Percentiles rank a stretch among this genome's conserved stretches.
Conservation (phyloP, 2,329 filamentous ascomycete genomes). For the Dactylellina sp. region DNA sequence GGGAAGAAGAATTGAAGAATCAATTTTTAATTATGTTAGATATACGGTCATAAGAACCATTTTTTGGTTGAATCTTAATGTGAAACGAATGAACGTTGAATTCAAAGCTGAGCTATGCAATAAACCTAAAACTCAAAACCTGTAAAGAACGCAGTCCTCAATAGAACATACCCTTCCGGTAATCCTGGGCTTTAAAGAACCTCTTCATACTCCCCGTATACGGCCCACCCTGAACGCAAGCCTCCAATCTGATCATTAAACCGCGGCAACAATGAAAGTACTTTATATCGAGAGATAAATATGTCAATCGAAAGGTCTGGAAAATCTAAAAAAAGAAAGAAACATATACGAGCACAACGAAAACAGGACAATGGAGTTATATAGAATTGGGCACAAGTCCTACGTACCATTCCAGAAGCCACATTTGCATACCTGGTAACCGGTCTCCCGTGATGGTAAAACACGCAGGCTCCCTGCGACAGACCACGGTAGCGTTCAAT, state of each 20-base stretch:
- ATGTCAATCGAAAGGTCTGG: no score
- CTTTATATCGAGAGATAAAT: neutral
- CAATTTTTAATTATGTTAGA: no score
- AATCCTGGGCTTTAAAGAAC: constrained; percentile 44
- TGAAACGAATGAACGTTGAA: neutral
- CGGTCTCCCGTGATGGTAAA: constrained; percentile 33
- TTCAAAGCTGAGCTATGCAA: no score
- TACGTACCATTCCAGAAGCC: constrained; percentile 33
- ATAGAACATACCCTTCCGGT: constrained; percentile 28
- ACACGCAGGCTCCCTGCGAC: constrained; percentile 8
- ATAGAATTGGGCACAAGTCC: no score
- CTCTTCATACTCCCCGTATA: constrained; percentile 16
- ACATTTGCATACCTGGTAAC: neutral
- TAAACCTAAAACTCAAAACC: no score
- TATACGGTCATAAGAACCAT: neutral
- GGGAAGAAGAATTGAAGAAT: no score
- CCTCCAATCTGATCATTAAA: constrained; percentile 24
- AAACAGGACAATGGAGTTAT: no score
- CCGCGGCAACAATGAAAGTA: constrained; percentile 41
- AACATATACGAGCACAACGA: no score
- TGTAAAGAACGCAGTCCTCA: no score
- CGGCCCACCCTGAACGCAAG: constrained; percentile 21
- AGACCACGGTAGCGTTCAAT: constrained; percentile 43
- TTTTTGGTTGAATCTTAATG: no score
- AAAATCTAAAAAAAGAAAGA: no score